These are phyloP conservation scores for Brassica hybrid DNA, from an alignment of 441 rosid species.

Conservation along the genomic window DNA sequence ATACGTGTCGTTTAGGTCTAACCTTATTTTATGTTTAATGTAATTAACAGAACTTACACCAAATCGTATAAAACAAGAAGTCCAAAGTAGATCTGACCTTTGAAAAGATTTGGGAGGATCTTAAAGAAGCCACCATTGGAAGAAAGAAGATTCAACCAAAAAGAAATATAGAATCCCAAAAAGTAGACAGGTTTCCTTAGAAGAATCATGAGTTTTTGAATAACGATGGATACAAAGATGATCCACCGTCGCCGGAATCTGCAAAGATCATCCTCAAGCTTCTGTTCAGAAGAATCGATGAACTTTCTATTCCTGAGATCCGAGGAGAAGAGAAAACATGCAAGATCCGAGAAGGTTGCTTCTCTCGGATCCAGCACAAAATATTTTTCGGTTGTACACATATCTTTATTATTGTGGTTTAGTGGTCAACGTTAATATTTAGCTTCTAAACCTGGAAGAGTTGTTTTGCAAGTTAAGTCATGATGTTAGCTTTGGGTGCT, in stretches of 20 bases:
- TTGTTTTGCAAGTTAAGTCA: conserved; percentile 36
- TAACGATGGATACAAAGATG: conserved; percentile 61
- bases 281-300: conserved; percentile 44
- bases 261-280: background rate
- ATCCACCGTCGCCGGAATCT: conserved; percentile 65
- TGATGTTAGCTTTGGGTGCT: conserved; percentile 29
- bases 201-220: conserved; percentile 54
- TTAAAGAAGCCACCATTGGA: conserved; percentile 57
- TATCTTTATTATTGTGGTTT: background rate
- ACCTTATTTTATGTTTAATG: background rate
- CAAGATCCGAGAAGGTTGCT: conserved; percentile 51
- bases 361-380: conserved; percentile 55
- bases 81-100: conserved; percentile 37
- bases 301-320: conserved; percentile 46
- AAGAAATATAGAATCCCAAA: conserved; percentile 47
- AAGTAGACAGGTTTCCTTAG: conserved; percentile 45
- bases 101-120: conserved; percentile 43
- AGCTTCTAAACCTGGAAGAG: conserved; percentile 25
- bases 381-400: conserved; percentile 31
- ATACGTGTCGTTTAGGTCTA: background rate
- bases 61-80: background rate
- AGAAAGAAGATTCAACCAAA: conserved; percentile 57
- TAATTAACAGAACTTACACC: background rate
- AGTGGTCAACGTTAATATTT: conserved; percentile 25
- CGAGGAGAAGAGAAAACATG: conserved; percentile 51